Base-by-base conservation (phyloP, 768 basidiomycete genomes). In the Tulasnella sp. region DNA sequence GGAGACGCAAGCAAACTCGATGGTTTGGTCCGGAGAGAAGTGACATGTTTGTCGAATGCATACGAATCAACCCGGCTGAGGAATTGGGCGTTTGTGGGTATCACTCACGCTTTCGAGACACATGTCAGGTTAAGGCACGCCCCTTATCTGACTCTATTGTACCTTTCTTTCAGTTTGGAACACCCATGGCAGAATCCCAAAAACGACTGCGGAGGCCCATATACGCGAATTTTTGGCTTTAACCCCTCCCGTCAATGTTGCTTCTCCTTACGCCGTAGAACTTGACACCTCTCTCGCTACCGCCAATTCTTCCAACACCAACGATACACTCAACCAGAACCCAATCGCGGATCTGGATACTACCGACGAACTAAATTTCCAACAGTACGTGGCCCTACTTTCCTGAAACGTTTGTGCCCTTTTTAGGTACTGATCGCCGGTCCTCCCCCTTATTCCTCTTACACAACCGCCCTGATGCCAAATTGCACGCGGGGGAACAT, bases 21-120 rank as follows among this genome's bases (percentile, higher is more conserved):
- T 63, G 68, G 29, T 6, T 40, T 29, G 31, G 49, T 37, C 12
- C 19, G 49, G 1, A 76, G 77, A 3, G 70, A 75, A 16, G n/a
- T 74, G 47, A 64, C 61, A 4, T 61, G 67, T 24, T 86, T 55
- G 73, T 71, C 0, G 67, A 78, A 35, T 68, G 69, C 4, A 75
- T 85, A 31, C 74, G 67, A 54, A 78, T 88, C 24, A 81, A 75
- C 60, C 71, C 78, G 13, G 52, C 53, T 9, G 27, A 54, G 81
- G 85, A 87, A 61, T 69, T 88, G 25, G 79, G 66, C 2, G 72
- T 86, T 45, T 85, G 83, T 85, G 59, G 56, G 78, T 68, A 2
- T 8, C 16, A 33, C 25, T 8, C 10, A 16, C 33, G 7, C 27
- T 31, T 27, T 25, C 40, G 29, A 2, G 12, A 22, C n/a, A n/a